phyloP scores from a whole-genome alignment of 257 asterid genomes.

The Nicotiana tomentosiformis region DNA sequence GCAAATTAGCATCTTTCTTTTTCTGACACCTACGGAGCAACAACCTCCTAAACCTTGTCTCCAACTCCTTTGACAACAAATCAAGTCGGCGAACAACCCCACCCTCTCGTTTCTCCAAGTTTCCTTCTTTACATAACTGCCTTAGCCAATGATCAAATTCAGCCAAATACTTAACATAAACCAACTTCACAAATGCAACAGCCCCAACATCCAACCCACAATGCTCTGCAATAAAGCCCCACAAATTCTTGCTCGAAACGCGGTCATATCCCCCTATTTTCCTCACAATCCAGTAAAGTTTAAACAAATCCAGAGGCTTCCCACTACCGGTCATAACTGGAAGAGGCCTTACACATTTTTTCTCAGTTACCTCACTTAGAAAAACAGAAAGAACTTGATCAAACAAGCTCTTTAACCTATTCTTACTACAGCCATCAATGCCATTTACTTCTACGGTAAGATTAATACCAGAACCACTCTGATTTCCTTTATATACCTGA shows the following conservation, averaged over 20 bases:
- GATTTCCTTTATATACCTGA: slow-evolving; percentile 6
- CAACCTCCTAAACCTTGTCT: slow-evolving; percentile 19
- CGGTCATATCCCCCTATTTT: slow-evolving; percentile 45
- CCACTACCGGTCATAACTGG: slow-evolving; percentile 50
- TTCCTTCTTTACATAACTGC: slow-evolving; percentile 16
- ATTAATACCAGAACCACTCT: slow-evolving; percentile 21
- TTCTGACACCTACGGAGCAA: neutral
- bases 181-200: slow-evolving; percentile 37
- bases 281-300: slow-evolving; percentile 59
- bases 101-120: slow-evolving; percentile 20
- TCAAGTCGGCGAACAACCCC: slow-evolving; percentile 37
- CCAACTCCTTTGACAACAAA: slow-evolving; percentile 34
- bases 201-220: slow-evolving; percentile 36
- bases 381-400: slow-evolving; percentile 42
- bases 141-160: slow-evolving; percentile 57
- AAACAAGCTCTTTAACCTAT: slow-evolving; percentile 49
- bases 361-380: slow-evolving; percentile 31
- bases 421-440: slow-evolving; percentile 44
- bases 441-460: slow-evolving; percentile 27
- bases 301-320: slow-evolving; percentile 50
- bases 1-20: neutral
- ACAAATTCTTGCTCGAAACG: slow-evolving; percentile 34
- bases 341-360: slow-evolving; percentile 35
- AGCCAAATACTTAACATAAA: slow-evolving; percentile 47
- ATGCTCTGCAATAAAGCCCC: slow-evolving; percentile 54